A percentile compares a stretch with the other conserved stretches of the same genome.
These are phyloP conservation scores for Lanmaoa rubissima DNA, from an alignment of 768 basidiomycete species.

Conservation along the genomic window DNA sequence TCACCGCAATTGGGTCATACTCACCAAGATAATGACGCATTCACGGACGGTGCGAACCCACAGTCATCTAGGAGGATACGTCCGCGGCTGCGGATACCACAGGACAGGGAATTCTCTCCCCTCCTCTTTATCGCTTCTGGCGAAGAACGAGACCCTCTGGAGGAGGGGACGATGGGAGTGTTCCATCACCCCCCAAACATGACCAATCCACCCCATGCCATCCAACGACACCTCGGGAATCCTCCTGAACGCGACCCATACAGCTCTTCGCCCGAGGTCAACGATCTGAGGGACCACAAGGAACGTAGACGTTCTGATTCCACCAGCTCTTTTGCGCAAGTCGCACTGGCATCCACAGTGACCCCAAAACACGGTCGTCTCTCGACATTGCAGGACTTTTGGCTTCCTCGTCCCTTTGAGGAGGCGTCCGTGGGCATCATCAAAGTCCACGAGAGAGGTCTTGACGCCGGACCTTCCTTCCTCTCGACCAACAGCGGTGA, in stretches of 20 bases:
- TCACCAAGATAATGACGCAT: background rate
- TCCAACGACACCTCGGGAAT: background rate
- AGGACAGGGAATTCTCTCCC: constrained; percentile 21
- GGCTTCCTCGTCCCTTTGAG: constrained; percentile 22
- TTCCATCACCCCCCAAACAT: background rate
- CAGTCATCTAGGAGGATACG: constrained; percentile 2
- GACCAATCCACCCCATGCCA: background rate
- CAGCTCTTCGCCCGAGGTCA: background rate
- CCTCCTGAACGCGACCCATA: background rate
- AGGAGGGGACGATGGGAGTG: constrained; percentile 4
- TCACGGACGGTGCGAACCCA: background rate
- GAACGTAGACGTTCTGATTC: constrained; percentile 13
- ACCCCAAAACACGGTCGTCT: constrained; percentile 1
- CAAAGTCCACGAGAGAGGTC: constrained; percentile 18
- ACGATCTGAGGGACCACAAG: background rate
- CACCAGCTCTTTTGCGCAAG: constrained; percentile 13
- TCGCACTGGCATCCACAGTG: constrained; percentile 14
- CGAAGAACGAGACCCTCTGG: background rate
- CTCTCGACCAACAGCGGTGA: background rate
- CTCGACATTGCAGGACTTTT: constrained; percentile 16
- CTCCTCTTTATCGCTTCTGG: constrained; percentile 21
- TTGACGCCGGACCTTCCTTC: constrained; percentile 15
- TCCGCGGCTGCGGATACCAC: constrained; percentile 3
- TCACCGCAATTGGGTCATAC: background rate
- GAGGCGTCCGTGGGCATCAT: background rate